Evolutionary conservation across 805 yeast genomes (phyloP).

Genomic region (Barnettozyma sucrosica): DNA sequence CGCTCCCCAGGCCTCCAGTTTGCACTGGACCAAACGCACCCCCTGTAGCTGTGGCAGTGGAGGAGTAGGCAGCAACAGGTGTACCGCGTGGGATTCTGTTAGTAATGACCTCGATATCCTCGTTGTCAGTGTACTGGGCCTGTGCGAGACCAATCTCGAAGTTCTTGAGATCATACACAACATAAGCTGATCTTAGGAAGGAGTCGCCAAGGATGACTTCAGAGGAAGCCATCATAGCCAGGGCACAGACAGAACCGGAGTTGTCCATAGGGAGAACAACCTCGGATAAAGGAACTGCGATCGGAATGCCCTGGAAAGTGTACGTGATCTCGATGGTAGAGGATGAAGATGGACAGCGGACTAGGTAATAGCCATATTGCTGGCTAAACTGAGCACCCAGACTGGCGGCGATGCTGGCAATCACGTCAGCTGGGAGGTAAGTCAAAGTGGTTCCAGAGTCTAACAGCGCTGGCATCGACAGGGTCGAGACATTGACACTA

Average conservation of each 20-base stretch:
- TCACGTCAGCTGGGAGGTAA: constrained; percentile 37
- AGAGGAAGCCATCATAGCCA: constrained; percentile 6
- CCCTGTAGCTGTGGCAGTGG: constrained; percentile 31
- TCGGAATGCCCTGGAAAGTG: constrained; percentile 51
- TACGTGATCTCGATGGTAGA: constrained; percentile 23
- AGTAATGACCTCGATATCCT: constrained; percentile 41
- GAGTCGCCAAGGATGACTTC: constrained; percentile 33
- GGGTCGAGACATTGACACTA: constrained; percentile 1
- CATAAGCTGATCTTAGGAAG: constrained; percentile 46
- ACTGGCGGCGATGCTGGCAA: constrained; percentile 30
- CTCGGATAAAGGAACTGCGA: constrained; percentile 41
- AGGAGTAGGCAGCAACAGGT: constrained; percentile 38
- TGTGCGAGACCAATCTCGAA: constrained; percentile 41
- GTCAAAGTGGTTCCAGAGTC: constrained; percentile 41
- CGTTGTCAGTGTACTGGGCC: constrained; percentile 31
- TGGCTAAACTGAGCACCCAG: constrained; percentile 41
- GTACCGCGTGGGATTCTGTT: constrained; percentile 45
- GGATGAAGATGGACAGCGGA: constrained; percentile 35
- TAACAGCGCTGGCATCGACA: constrained; percentile 31
- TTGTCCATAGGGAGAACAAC: constrained; percentile 9
- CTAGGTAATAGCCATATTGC: constrained; percentile 38
- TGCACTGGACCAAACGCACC: neutral
- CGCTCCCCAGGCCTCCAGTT: neutral
- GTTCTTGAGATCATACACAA: constrained; percentile 49
- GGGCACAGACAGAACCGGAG: constrained; percentile 11